Evolutionary conservation across 2,329 filamentous ascomycete genomes (phyloP), one percentile per base, ranked within the genome.

Genomic region (Trichoderma sp.): DNA sequence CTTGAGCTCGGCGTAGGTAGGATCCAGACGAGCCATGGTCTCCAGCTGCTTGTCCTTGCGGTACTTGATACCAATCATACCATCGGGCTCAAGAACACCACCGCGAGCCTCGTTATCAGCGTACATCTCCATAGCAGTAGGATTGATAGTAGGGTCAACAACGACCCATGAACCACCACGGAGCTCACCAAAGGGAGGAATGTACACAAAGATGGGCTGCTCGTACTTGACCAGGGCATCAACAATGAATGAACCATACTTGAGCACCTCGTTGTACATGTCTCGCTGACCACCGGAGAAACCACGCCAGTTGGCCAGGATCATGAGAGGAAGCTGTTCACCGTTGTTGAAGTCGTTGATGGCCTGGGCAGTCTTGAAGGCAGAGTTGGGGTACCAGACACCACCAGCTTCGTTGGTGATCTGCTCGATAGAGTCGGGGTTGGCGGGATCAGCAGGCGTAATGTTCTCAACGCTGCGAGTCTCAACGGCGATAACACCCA

Each of bases 231-330:
- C 94, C 62, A 99, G 91, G 70, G 95, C 95, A 79, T 99, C 96
- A 76, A 99, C 96, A 80, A 99, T 99, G 88, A 96, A 98, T 20
- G 95, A 98, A 80, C 96, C 96, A 80, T 99, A 99, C 88, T 99
- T 99, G 83, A 99, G 90, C 17, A 99, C 96, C 85, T 99, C 96
- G 85, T 98, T 98, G 90, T 97, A 99, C 96, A 99, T 99, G 84
- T 99, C 96, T 77, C 95, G 94, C 85, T 99, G 96, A 75, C 96
- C 96, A 86, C 96, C 96, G 76, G 96, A 99, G 93, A 99, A 99
- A 87, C 96, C 96, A 90, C 96, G 92, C 96, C 96, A 99, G 88
- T 99, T 99, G 84, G 96, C 96, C 75, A 99, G 90, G 81, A 99
- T 99, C 94, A 99, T 98, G 76, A 99, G 86, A 71, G 96, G 96